Base-by-base conservation (phyloP, 192 early-diverging fungal species). In the Podila epigama region DNA sequence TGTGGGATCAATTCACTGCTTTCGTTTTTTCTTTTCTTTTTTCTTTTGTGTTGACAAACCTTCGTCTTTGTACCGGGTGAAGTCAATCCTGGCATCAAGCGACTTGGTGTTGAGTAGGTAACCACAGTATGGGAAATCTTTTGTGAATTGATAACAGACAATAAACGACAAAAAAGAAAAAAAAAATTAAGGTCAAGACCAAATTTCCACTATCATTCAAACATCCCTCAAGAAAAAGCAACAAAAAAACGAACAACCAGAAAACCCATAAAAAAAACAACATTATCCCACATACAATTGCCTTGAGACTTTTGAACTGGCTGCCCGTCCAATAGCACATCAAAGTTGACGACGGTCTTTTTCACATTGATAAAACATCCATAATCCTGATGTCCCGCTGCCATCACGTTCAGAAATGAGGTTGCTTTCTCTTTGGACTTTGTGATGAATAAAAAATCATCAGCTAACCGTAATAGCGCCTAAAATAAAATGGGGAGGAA, bases 91-190 rank as follows among this genome's bases (percentile, higher is more conserved):
- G 36, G 95, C 87, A 29, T 92, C 82, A 27, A 96, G 82, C 8
- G 82, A 89, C 52, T 58, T 65, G 22, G 86, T 85, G 60, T 94
- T 63, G 55, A 98, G 86, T 5, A 94, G 72, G 16, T 94, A 77
- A 1, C 95, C 96, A 69, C 94, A 96, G 90, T 94, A 98, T 11
- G 89, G 89, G 78, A 93, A 90, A 18, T 87, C 90, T 92, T n/a
- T n/a, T n/a, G n/a, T n/a, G n/a, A 70, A 20, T 18, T 13, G 6
- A 57, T 35, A 35, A 15, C 6, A 32, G 9, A 16, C 29, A 25
- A 36, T 18, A 67, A 56, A 20, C 15, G 31, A 1, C 15, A 32
- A 5, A 18, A 5, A 37, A 37, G 15, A 52, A 22, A 58, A 29
- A 50, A n/a, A 52, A 31, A 15, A 12, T 54, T 32, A 18, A 33